Evolutionary conservation across 306 rosid genomes (phyloP).

Genomic region (Malus fusca): DNA sequence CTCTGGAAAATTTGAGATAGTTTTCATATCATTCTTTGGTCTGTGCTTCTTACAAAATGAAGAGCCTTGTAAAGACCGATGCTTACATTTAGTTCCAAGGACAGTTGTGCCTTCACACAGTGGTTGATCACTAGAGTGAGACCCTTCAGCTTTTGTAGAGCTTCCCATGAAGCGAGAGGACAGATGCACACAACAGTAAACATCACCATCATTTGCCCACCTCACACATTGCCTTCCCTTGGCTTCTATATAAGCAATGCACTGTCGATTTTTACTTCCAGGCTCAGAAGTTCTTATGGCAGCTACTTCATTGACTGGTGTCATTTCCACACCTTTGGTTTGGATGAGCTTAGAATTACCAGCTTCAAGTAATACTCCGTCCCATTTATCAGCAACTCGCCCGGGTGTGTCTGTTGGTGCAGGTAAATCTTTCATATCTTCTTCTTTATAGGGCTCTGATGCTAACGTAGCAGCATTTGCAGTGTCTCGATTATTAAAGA

Average conservation of each 20-base stretch:
- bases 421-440: conserved; percentile 35
- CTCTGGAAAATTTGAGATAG: conserved; percentile 29
- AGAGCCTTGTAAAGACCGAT: conserved; percentile 68
- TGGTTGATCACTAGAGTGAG: conserved; percentile 56
- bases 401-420: conserved; percentile 28
- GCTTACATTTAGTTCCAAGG: conserved; percentile 92
- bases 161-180: conserved; percentile 75
- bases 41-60: conserved; percentile 89
- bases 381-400: conserved; percentile 53
- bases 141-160: conserved; percentile 49
- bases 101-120: conserved; percentile 98
- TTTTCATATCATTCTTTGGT: conserved; percentile 48
- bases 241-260: conserved; percentile 82
- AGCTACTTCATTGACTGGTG: conserved; percentile 45
- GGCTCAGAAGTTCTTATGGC: conserved; percentile 33
- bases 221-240: conserved; percentile 99
- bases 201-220: conserved; percentile 99
- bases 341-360: conserved; percentile 35
- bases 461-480: conserved; percentile 35
- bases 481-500: conserved; percentile 45
- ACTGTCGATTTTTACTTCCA: conserved; percentile 73
- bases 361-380: conserved; percentile 45
- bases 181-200: conserved; percentile 93
- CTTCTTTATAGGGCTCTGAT: conserved; percentile 43
- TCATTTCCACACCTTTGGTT: conserved; percentile 42